Percentiles rank a stretch among this genome's conserved stretches.
Evolutionary conservation across 257 asterid genomes (phyloP).

Genomic region (Solanum pinnatisectum): DNA sequence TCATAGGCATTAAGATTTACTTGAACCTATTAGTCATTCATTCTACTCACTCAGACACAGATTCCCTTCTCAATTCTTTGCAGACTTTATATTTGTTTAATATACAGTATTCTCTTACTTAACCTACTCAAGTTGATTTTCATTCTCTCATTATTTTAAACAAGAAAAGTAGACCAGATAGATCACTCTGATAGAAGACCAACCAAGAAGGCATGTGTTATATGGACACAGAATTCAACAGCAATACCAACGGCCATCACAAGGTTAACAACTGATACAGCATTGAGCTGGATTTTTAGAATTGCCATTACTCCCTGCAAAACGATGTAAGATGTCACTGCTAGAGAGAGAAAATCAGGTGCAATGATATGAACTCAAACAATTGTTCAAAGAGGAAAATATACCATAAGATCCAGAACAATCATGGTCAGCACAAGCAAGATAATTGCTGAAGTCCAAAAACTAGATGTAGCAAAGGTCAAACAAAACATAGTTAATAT

Average conservation of each 20-base stretch:
- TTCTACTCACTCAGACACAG: background rate
- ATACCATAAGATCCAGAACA: conserved; percentile 88
- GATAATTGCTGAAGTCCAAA: conserved; percentile 94
- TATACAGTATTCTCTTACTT: background rate
- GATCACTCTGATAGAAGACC: conserved; percentile 8
- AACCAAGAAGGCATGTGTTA: conserved; percentile 97
- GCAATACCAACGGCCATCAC: conserved; percentile 97
- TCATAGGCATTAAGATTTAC: background rate
- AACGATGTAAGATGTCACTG: background rate
- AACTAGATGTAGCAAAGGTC: conserved; percentile 29
- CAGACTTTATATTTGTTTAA: background rate
- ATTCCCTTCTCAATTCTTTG: background rate
- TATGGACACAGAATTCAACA: conserved; percentile 94
- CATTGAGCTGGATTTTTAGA: conserved; percentile 81
- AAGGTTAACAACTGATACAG: conserved; percentile 91
- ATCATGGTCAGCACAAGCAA: conserved; percentile 82
- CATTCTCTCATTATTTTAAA: background rate
- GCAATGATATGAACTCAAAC: background rate
- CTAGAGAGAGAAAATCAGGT: background rate
- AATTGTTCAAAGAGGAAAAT: conserved; percentile 4
- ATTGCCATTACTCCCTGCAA: conserved; percentile 94
- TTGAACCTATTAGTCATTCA: background rate
- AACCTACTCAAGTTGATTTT: background rate
- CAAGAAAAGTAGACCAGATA: background rate
- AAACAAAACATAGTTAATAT: background rate